Evolutionary conservation across 192 early-diverging fungal species (phyloP), one percentile per base, ranked within the genome.

Genomic region (Coemansia interrupta): DNA sequence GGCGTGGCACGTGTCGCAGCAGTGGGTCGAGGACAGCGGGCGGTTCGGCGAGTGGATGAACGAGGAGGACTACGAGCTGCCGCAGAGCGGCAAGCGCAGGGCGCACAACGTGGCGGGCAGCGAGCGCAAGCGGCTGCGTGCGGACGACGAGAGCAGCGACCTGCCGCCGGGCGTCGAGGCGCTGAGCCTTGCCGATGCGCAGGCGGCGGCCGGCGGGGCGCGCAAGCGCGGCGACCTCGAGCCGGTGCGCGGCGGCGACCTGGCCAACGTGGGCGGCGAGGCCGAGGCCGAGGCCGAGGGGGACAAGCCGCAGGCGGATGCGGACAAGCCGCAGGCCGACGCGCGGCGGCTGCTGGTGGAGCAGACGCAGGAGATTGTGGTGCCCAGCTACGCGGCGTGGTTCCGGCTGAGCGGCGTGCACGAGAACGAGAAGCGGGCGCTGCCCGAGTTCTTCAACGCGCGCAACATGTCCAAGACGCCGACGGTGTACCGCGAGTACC

Each of bases 381-480:
- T 91, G 23, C 97, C 97, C 29, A 83, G 85, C n/a, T 97, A 97
- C 67, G 79, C 93, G 9, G 88, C 92, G 0, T 99, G 97, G 97
- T 99, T 97, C 66, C 81, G 86, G 52, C 81, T 95, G 58, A 59
- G 75, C 14, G 65, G 66, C 2, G 87, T 98, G 47, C 86, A 97
- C 63, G 87, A 91, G 43, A 90, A 93, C 55, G 97, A 99, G 72
- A 80, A 84, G 30, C 86, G 84, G 20, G 89, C 90, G 5, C 76
- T 98, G 30, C 95, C 94, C 39, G 97, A 99, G 78, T 99, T 99
- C 68, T 98, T 98, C 77, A 94, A 90, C 64, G 83, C 83, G 52
- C 88, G 87, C 64, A 97, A 97, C 82, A 85, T 85, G 67, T 90
- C 86, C 47, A 99, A 99, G 62, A 95, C 94, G 15, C 93, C 93